A percentile compares a stretch with the other conserved stretches of the same genome.
phyloP scores from a whole-genome alignment of 495 filamentous ascomycete species.

The Bombardia bombarda region DNA sequence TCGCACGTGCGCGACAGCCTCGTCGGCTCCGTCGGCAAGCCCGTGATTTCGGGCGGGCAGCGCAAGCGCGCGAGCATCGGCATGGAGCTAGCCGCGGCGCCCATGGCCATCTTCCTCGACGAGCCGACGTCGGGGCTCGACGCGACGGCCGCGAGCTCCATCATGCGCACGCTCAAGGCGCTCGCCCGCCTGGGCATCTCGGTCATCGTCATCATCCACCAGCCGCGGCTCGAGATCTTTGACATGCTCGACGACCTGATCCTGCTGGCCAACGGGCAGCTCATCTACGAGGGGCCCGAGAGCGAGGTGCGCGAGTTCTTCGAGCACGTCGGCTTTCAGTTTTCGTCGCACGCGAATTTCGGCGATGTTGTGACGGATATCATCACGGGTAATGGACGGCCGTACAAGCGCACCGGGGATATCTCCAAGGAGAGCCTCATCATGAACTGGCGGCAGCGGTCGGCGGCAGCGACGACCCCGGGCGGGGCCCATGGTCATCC shows the following conservation, averaged over 20 bases:
- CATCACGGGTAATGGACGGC: constrained; percentile 38
- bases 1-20: constrained; percentile 34
- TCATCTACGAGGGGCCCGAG: constrained; percentile 33
- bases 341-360: constrained; percentile 33
- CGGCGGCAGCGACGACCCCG: too few relatives aligned
- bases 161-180: constrained; percentile 43
- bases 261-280: constrained; percentile 35
- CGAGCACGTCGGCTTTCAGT: constrained; percentile 33
- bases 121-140: too few relatives aligned
- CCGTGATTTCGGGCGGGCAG: constrained; percentile 42
- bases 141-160: constrained; percentile 53
- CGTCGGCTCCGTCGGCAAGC: constrained; percentile 35
- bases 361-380: constrained; percentile 45
- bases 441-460: too few relatives aligned
- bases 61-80: constrained; percentile 46
- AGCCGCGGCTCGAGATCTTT: constrained; percentile 40
- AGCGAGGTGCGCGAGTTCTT: constrained; percentile 33
- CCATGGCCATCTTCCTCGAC: constrained; percentile 55
- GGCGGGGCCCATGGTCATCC: too few relatives aligned
- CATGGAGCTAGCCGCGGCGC: constrained; percentile 56
- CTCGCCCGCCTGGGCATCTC: constrained; percentile 38
- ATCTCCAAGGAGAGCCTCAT: constrained; percentile 35
- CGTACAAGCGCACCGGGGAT: constrained; percentile 37
- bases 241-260: constrained; percentile 39
- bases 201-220: constrained; percentile 39